Evolutionary conservation across 228 moss, liverwort and hornwort genomes (phyloP).

Genomic region (Sphagnum fallax): DNA sequence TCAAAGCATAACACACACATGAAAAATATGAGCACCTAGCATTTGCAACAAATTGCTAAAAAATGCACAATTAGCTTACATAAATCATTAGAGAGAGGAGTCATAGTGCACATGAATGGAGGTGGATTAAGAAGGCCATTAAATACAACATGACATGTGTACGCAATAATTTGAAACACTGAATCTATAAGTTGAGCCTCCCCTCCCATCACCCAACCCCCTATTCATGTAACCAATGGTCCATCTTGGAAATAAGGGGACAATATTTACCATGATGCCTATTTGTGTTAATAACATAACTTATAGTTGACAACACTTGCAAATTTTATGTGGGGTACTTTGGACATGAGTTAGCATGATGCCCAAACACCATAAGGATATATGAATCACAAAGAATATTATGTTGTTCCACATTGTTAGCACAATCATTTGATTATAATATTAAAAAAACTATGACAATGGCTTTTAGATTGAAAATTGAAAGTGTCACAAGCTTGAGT

Average conservation of each 20-base stretch:
- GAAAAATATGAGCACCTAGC: no score
- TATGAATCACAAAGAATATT: no score
- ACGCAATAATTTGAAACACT: conserved; percentile 42
- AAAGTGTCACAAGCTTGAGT: no score
- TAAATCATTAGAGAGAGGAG: conserved; percentile 73
- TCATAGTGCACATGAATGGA: conserved; percentile 47
- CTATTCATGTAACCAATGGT: conserved; percentile 23
- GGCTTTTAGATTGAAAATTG: no score
- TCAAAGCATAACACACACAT: no score
- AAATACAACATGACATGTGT: conserved; percentile 32
- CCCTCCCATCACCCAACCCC: conserved; percentile 45
- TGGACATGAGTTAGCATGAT: no score
- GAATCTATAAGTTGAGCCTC: conserved; percentile 61
- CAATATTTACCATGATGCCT: conserved; percentile 66
- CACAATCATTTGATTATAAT: no score
- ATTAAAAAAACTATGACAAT: no score
- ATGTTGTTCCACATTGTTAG: no score
- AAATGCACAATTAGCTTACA: conserved; percentile 55
- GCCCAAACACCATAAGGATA: no score
- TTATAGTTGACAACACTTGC: conserved; percentile 80
- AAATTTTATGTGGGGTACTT: conserved; percentile 35
- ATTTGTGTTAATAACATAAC: conserved; percentile 72
- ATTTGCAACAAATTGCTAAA: no score
- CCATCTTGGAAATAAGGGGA: conserved; percentile 38
- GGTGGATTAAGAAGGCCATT: conserved; percentile 60